Evolutionary conservation across 176 grass and related monocot species (phyloP), one percentile per base, ranked within the genome.

Genomic region (Bolboschoenus planiculmis): DNA sequence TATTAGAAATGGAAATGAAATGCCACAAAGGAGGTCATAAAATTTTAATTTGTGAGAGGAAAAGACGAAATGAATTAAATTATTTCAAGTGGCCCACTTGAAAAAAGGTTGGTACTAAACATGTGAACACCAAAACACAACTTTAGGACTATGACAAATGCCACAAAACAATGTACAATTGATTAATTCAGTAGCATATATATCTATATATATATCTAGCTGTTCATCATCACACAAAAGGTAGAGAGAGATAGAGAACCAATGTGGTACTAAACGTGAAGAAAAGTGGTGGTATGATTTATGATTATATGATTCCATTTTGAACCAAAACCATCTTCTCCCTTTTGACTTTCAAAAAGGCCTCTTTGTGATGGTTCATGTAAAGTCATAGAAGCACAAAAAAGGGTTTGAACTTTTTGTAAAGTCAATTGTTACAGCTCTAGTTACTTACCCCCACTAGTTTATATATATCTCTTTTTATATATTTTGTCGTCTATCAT

Each of bases 341-440:
- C n/a, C n/a, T 78, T 81, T 81, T 82, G 58, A 82, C 80, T 82
- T 82, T 60, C 11, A 62, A 48, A 82, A 82, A 82, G 20, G 44
- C 23, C 34, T 63, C 36, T 60, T 40, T 60, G 36, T 10, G 53
- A 60, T 81, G 78, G 29, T 59, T 81, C 39, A 63, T 56, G 55
- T 46, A 29, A 74, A 47, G 68, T 74, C 44, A 30, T 26, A 6
- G n/a, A 76, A 8, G 14, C 44, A 50, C 46, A 33, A 5, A 77
- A 81, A 81, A 82, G 60, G 57, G 7, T 63, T 62, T 62, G 1
- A 66, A 47, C 80, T 82, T 82, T 82, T 82, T 14, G 16, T 30
- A 65, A 82, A 47, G 80, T 63, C 37, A 80, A 58, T 37, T 35
- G 80, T 44, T 63, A 82, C 57, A 48, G 80, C n/a, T 65, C 6